These are phyloP conservation scores for Volvariella volvacea DNA, from an alignment of 1,284 basidiomycete species.

Conservation along the genomic window DNA sequence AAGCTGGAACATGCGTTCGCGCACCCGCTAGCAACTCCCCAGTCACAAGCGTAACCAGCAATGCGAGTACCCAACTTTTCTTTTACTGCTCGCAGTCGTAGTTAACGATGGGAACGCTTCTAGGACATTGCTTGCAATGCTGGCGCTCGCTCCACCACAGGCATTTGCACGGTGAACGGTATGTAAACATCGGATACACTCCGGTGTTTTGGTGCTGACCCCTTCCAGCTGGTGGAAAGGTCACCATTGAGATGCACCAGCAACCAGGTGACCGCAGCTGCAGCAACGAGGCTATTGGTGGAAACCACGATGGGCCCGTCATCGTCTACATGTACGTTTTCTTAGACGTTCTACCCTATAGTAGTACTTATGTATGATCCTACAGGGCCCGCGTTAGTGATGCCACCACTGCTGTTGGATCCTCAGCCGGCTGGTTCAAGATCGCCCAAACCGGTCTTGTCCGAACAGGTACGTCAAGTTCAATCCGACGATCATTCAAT, in stretches of 20 bases:
- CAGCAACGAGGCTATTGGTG: constrained; percentile 40
- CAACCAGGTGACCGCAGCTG: constrained; percentile 42
- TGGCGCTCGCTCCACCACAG: constrained; percentile 12
- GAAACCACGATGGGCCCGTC: constrained; percentile 42
- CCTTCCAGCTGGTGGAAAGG: constrained; percentile 32
- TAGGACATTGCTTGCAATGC: constrained; percentile 46
- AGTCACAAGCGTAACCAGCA: constrained; percentile 32
- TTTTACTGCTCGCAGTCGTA: not conserved
- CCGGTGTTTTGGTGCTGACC: no score
- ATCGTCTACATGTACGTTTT: constrained; percentile 11
- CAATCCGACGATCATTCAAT: not conserved
- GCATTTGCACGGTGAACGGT: constrained; percentile 25
- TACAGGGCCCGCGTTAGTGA: constrained; percentile 43
- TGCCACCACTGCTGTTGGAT: constrained; percentile 37
- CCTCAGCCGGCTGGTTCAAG: constrained; percentile 44
- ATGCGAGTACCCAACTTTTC: constrained; percentile 18
- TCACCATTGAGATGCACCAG: constrained; percentile 51
- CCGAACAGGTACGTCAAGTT: not conserved
- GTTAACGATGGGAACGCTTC: not conserved
- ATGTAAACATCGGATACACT: not conserved
- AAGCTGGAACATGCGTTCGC: constrained; percentile 39
- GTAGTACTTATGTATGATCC: constrained; percentile 14
- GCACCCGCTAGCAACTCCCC: constrained; percentile 39
- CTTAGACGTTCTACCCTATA: no score
- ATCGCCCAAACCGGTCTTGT: constrained; percentile 41